These are phyloP conservation scores for Prunus davidiana DNA, from an alignment of 306 rosid genomes.

Conservation along the genomic window DNA sequence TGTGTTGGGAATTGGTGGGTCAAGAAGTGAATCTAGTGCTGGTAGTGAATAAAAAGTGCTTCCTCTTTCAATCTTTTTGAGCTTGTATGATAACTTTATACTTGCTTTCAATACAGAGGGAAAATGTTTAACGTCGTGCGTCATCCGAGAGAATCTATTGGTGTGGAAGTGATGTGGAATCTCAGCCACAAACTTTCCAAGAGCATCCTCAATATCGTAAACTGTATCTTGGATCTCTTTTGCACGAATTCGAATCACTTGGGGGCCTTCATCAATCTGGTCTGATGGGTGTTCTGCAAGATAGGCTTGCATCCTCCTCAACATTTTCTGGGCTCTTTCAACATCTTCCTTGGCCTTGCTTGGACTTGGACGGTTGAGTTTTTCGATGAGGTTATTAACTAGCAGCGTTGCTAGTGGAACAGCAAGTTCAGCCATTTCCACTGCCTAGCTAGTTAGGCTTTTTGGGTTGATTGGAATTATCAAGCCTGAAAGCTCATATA, in stretches of 20 bases:
- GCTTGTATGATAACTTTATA: background rate
- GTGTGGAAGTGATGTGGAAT: background rate
- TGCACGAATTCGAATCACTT: background rate
- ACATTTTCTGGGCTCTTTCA: background rate
- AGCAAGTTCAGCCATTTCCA: background rate
- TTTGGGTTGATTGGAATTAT: no score
- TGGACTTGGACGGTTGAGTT: no score
- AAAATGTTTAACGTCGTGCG: background rate
- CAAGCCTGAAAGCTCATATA: no score
- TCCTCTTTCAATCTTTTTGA: background rate
- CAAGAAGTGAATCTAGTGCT: no score
- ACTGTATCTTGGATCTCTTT: background rate
- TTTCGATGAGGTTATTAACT: background rate
- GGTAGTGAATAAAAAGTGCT: no score
- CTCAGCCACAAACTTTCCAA: background rate
- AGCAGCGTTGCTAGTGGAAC: background rate
- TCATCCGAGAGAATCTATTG: background rate
- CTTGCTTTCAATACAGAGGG: background rate
- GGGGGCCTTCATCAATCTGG: background rate
- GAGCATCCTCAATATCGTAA: slow-evolving; percentile 6
- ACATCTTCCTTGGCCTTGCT: background rate
- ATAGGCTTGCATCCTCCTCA: background rate
- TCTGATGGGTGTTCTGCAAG: background rate
- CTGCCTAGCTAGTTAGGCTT: no score
- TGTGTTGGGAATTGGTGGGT: no score